Evolutionary conservation across 2,329 filamentous ascomycete species (phyloP).

Genomic region (Colletotrichum agaves): DNA sequence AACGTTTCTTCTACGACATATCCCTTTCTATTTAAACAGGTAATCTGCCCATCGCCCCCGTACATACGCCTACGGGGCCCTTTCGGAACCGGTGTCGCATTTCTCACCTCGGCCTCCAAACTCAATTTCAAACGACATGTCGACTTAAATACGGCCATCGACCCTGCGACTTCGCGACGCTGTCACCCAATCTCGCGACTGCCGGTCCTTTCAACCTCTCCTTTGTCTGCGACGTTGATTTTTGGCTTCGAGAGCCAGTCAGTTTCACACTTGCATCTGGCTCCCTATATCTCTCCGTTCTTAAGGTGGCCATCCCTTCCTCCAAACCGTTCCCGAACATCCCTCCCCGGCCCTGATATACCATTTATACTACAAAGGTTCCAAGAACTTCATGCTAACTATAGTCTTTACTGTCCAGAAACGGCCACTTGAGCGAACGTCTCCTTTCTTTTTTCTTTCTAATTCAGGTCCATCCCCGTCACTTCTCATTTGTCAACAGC

Average conservation of each 20-base stretch:
- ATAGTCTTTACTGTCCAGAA: slow-evolving; percentile 7
- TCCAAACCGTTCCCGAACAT: slow-evolving; percentile 28
- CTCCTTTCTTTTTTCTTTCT: slow-evolving; percentile 9
- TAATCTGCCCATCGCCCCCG: slow-evolving; percentile 11
- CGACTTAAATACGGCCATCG: slow-evolving; percentile 15
- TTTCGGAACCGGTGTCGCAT: slow-evolving; percentile 18
- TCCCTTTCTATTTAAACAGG: slow-evolving; percentile 9
- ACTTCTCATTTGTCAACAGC: slow-evolving; percentile 18
- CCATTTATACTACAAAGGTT: slow-evolving; percentile 9
- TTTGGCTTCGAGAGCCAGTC: slow-evolving; percentile 28
- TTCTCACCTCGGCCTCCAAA: slow-evolving; percentile 18
- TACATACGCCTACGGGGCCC: slow-evolving; percentile 5
- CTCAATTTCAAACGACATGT: slow-evolving; percentile 27
- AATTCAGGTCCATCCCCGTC: not conserved
- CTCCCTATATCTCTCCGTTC: slow-evolving; percentile 24
- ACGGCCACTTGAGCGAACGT: slow-evolving; percentile 16
- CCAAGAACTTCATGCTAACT: slow-evolving; percentile 22
- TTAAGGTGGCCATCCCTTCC: slow-evolving; percentile 30
- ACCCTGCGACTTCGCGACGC: slow-evolving; percentile 23
- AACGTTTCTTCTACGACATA: slow-evolving; percentile 28
- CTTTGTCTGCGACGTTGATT: slow-evolving; percentile 20
- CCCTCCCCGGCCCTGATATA: slow-evolving; percentile 20
- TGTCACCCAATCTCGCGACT: slow-evolving; percentile 14
- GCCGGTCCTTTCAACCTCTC: slow-evolving; percentile 6
- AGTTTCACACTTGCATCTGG: slow-evolving; percentile 23